Evolutionary conservation across 169 alveolate species (phyloP).

Genomic region (Plasmodium yoelii): DNA sequence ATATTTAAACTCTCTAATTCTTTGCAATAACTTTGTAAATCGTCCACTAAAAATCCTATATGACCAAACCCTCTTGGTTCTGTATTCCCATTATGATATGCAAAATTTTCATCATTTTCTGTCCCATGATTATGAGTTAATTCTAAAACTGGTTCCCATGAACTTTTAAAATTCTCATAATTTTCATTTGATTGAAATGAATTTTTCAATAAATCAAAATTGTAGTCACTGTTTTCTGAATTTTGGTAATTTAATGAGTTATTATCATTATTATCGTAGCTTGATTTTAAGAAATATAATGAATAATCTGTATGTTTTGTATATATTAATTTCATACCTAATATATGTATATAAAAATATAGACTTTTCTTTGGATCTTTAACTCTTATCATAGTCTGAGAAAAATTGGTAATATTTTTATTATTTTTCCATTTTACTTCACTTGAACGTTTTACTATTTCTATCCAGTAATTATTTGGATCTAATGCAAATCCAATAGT

Average conservation of each 20-base stretch:
- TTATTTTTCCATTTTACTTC: slow-evolving; percentile 69
- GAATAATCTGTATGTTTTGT: slow-evolving; percentile 58
- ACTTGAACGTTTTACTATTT: slow-evolving; percentile 78
- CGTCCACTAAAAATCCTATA: slow-evolving; percentile 83
- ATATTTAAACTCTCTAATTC: slow-evolving; percentile 76
- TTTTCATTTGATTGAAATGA: slow-evolving; percentile 75
- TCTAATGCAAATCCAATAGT: slow-evolving; percentile 85
- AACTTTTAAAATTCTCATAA: slow-evolving; percentile 51
- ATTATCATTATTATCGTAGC: slow-evolving; percentile 4
- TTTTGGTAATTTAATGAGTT: not conserved
- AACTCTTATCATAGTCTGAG: slow-evolving; percentile 86
- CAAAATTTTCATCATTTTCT: slow-evolving; percentile 75
- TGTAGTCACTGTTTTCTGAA: not conserved
- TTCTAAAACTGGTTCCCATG: slow-evolving; percentile 83
- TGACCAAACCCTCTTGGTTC: slow-evolving; percentile 87
- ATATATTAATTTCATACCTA: slow-evolving; percentile 80
- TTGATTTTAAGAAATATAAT: slow-evolving; percentile 66
- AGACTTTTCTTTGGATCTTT: slow-evolving; percentile 80
- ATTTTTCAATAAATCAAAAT: slow-evolving; percentile 40
- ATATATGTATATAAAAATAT: slow-evolving; percentile 76
- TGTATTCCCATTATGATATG: slow-evolving; percentile 82
- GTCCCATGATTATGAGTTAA: slow-evolving; percentile 86
- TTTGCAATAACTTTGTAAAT: slow-evolving; percentile 78
- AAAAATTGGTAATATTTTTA: slow-evolving; percentile 73
- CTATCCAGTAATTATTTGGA: slow-evolving; percentile 88